Base-by-base conservation (phyloP, 2,329 filamentous ascomycete species). In the Botrytis deweyae region DNA sequence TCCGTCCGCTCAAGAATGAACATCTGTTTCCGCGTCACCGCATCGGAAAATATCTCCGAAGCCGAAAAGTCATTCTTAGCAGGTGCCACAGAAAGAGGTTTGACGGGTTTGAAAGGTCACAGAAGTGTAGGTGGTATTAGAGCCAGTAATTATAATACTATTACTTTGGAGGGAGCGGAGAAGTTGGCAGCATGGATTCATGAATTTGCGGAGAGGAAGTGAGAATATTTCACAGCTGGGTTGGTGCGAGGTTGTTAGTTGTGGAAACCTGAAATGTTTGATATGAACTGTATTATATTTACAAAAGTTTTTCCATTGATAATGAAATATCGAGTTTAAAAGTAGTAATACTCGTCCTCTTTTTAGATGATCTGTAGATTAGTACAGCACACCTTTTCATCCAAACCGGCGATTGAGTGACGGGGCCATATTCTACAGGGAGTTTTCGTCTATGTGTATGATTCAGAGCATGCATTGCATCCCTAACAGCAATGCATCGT, bases 21-120 rank as follows among this genome's bases (percentile, higher is more conserved):
- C 83, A 93, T 98, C 74, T 98, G 94, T 86, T 98, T 98, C 87
- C 87, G 94, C 25, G 87, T 97, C 78, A 76, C 73, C 18, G 86
- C 85, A 22, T 59, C 14, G 1, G 33, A 61, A 62, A 36, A 59
- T 20, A 42, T 46, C 18, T 89, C 91, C 70, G 90, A 88, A 20
- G 87, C 90, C 36, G 95, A 98, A 82, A 93, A 94, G 83, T 87
- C 86, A 0, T 98, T 98, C 84, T 82, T 98, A 64, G 88, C 91
- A 75, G 69, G 61, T 0, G 72, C 72, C 1, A 89, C 92, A 91
- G 74, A 88, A 88, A 75, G 86, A 85, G 71, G 90, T 92, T 0
- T 85, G 98, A 38, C 89, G 90, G 40, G 95, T 94, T 85, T 98
- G 62, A 97, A 97, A 85, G 95, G 95, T 0, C 95, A 98, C 82